phyloP scores from a whole-genome alignment of 768 basidiomycete species.

The Xerocomellus chrysenteron region DNA sequence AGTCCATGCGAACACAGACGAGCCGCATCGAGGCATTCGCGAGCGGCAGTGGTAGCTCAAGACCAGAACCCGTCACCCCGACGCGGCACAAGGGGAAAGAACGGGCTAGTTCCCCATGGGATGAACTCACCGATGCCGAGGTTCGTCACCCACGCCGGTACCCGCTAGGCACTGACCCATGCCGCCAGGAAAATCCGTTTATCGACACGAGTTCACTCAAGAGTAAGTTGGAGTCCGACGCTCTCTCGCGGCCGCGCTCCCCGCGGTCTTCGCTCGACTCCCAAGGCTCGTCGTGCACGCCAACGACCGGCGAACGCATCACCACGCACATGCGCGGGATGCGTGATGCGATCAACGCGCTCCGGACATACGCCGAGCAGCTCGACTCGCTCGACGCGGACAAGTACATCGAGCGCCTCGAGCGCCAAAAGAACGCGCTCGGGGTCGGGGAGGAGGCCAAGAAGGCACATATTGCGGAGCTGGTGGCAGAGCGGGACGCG shows the following conservation, averaged over 20 bases:
- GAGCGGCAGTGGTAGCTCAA: background rate
- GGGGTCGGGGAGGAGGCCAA: conserved; percentile 37
- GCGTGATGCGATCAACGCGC: background rate
- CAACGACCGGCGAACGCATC: conserved; percentile 27
- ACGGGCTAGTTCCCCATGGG: conserved; percentile 3
- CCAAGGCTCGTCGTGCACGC: background rate
- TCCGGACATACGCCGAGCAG: conserved; percentile 5
- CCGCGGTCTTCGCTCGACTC: background rate
- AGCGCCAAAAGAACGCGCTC: conserved; percentile 38
- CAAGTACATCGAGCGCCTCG: conserved; percentile 38
- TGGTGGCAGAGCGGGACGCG: conserved; percentile 7
- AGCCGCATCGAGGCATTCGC: background rate
- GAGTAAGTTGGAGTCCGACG: too few relatives aligned
- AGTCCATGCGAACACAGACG: background rate
- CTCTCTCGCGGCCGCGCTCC: too few relatives aligned
- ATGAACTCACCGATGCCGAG: background rate
- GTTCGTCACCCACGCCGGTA: background rate
- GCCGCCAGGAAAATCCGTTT: too few relatives aligned
- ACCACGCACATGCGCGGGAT: conserved; percentile 5
- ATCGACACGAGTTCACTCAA: too few relatives aligned
- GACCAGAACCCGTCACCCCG: conserved; percentile 17
- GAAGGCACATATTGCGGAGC: conserved; percentile 14
- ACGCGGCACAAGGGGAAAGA: conserved; percentile 29
- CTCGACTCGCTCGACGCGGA: conserved; percentile 17
- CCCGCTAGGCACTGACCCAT: background rate